phyloP scores from a whole-genome alignment of 2,329 filamentous ascomycete genomes.

The Hypoxylon sp. region DNA sequence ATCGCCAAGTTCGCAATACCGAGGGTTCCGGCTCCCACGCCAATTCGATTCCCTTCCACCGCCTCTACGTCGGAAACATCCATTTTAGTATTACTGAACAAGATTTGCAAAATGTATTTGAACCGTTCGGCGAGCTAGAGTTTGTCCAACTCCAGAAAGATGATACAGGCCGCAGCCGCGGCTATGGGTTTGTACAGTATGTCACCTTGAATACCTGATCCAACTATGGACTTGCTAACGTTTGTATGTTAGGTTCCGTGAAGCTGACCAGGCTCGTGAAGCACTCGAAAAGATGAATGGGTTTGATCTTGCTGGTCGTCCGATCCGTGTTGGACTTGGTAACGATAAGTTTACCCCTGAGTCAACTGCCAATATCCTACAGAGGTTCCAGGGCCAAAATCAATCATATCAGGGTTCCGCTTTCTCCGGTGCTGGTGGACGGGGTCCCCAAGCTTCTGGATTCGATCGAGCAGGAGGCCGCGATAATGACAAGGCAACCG shows the following conservation, averaged over 20 bases:
- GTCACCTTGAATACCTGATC: conserved; percentile 57
- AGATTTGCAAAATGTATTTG: conserved; percentile 96
- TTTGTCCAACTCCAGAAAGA: conserved; percentile 99
- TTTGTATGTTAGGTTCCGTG: conserved; percentile 77
- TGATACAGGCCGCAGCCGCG: conserved; percentile 88
- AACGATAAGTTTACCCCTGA: conserved; percentile 99
- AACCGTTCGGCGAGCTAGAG: conserved; percentile 97
- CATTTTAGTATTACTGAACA: conserved; percentile 99
- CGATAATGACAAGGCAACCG: conserved; percentile 90
- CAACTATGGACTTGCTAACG: conserved; percentile 55
- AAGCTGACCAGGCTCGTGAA: conserved; percentile 91
- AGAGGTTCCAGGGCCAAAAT: conserved; percentile 89
- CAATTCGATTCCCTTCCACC: conserved; percentile 94
- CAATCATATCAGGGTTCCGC: conserved; percentile 88
- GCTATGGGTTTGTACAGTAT: conserved; percentile 99
- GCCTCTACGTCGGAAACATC: conserved; percentile 98
- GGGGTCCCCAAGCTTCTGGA: conserved; percentile 85
- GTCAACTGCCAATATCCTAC: conserved; percentile 91
- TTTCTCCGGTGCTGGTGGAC: conserved; percentile 91
- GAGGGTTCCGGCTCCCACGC: conserved; percentile 78
- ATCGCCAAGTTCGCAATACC: conserved; percentile 90
- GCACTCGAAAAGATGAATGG: conserved; percentile 99
- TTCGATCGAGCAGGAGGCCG: conserved; percentile 93
- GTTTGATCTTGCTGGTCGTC: conserved; percentile 96
- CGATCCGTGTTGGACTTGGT: conserved; percentile 97